Evolutionary conservation across 345 rosid species (phyloP), one percentile per base, ranked within the genome.

Genomic region (Sonneratia caseolaris): DNA sequence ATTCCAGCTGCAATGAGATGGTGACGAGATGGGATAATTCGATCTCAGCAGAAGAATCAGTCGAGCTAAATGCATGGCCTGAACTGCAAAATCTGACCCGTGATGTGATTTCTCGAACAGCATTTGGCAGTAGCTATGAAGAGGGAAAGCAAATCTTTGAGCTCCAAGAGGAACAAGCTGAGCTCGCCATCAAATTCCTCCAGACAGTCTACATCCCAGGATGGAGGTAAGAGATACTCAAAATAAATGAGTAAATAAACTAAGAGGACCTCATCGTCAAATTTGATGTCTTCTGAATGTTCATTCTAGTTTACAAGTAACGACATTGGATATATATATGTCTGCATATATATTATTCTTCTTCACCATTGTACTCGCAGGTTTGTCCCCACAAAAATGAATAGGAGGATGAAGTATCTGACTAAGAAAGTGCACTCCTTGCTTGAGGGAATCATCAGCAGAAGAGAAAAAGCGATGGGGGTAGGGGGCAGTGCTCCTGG

Each of bases 41-140:
- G 19, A 4, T 56, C 14, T 64, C 77, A 0, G 27, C 35, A 10
- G 35, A 57, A 0, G 73, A 43, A 37, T 47, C 73, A 4, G 69
- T 59, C 12, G 77, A 76, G 57, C 36, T 77, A 10, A 73, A 80
- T 36, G 78, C 70, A 12, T 80, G 80, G 74, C 70, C 69, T 18
- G 37, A 59, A 66, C 49, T 79, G 70, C 80, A 59, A 47, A 65
- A 22, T 70, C 76, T 56, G 69, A 80, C 83, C 37, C 77, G 75
- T 11, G 89, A 86, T 11, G 78, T 79, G 37, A 80, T 86, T 74
- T 76, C 85, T n/a, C 53, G 79, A 68, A 81, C 89, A 4, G 85
- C 86, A 14, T 89, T 91, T 73, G 92, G 92, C 1, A 87, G 88
- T 68, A 89, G 86, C 81, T 87, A 84, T 42, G 86, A 87, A 72